Base-by-base conservation (phyloP, 2,329 filamentous ascomycete genomes). In the Apiospora pterosperma region DNA sequence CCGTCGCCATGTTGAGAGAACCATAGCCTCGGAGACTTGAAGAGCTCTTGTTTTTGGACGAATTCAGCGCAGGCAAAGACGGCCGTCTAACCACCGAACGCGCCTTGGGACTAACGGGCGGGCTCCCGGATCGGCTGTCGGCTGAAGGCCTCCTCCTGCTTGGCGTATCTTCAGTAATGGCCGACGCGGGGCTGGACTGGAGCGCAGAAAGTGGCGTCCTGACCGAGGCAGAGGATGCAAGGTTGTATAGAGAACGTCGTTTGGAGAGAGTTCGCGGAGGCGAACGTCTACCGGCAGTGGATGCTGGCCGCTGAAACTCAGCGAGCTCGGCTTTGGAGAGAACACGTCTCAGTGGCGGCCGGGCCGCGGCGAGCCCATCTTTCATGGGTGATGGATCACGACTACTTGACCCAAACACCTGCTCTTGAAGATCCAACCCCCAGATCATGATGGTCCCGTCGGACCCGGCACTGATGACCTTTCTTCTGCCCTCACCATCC, bases 361-460 rank as follows among this genome's bases (percentile, higher is more conserved):
- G 88, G 41, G 84, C 82, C 1, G 87, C 81, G 2, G 85, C 80
- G 23, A 78, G 67, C 7, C 70, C 69, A 4, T 83, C 81, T 70
- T 87, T 87, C 31, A 80, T 77, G 1, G 85, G 85, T 0, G 85
- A 88, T 7, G 84, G 79, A 65, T 87, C 85, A 67, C 84, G 81
- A 71, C 78, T 83, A 68, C 75, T 73, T 42, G 79, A 76, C 2
- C 76, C 76, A 41, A 75, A 74, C 4, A 75, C 69, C 10, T 77
- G 74, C 52, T 87, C 83, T 48, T 81, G 79, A 36, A 85, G 69
- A 63, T 87, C 84, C 63, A 88, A 75, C 1, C 79, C 80, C 90
- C 92, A 96, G 34, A 93, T 87, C 90, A 95, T 94, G 68, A 95
- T 89, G 0, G 92, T 92, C 1, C 91, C 91, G 75, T 96, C 92